These are phyloP conservation scores for Leccinum huronense DNA, from an alignment of 1,284 basidiomycete species.

Conservation along the genomic window DNA sequence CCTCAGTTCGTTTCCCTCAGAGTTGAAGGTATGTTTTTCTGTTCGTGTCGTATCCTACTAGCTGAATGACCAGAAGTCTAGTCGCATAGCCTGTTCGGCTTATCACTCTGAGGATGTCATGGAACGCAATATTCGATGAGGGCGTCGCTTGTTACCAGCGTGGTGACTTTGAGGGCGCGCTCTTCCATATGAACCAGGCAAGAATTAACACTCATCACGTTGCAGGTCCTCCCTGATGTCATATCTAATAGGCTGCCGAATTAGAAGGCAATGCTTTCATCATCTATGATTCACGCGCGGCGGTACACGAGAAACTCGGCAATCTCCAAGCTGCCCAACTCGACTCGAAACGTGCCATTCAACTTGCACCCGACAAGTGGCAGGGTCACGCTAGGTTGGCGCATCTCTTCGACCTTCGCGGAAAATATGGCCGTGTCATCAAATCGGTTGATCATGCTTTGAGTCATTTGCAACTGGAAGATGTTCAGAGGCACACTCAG, in stretches of 20 bases:
- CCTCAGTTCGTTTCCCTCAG: not conserved
- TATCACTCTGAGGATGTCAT: conserved; percentile 16
- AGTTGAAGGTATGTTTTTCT: not conserved
- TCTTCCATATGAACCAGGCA: conserved; percentile 45
- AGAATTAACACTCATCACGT: not conserved
- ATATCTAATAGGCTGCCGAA: conserved; percentile 46
- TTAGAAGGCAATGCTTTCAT: conserved; percentile 43
- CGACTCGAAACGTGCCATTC: conserved; percentile 64
- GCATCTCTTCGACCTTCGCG: conserved; percentile 45
- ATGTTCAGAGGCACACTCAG: conserved; percentile 39
- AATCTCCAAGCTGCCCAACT: conserved; percentile 58
- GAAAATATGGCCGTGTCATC: conserved; percentile 42
- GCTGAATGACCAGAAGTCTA: not conserved
- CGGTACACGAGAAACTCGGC: conserved; percentile 58
- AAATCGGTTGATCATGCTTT: conserved; percentile 50
- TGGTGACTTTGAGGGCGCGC: conserved; percentile 41
- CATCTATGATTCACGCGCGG: conserved; percentile 69
- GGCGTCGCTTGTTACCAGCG: conserved; percentile 44
- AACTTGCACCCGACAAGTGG: conserved; percentile 60
- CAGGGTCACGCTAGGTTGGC: conserved; percentile 54
- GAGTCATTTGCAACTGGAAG: conserved; percentile 38
- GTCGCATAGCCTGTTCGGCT: not conserved
- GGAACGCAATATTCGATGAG: conserved; percentile 43
- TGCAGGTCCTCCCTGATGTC: not conserved
- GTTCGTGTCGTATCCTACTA: not conserved